Percentiles rank a stretch among this genome's conserved stretches.
Conservation (phyloP, 768 basidiomycete species). For the Astraeus odoratus region DNA sequence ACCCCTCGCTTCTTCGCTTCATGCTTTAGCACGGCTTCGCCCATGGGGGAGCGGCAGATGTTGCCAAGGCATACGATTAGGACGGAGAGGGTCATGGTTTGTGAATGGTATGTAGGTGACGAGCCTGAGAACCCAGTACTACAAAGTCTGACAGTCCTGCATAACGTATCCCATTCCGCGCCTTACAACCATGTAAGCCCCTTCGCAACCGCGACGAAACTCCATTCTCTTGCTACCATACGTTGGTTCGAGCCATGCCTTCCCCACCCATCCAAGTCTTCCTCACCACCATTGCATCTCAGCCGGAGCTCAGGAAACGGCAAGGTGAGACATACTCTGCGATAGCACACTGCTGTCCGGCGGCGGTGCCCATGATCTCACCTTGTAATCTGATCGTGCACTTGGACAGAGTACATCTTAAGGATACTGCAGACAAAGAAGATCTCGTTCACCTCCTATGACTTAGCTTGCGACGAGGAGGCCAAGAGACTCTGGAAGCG, state of each 20-base stretch:
- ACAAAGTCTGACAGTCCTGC: background rate
- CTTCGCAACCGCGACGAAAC: background rate
- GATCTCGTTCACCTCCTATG: conserved; percentile 74
- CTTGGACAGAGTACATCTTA: conserved; percentile 61
- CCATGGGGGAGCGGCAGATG: conserved; percentile 89
- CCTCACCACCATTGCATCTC: conserved; percentile 84
- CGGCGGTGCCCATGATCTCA: too few species aligned
- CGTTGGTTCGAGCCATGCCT: conserved; percentile 40
- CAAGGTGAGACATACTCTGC: conserved; percentile 47
- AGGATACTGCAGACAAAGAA: conserved; percentile 83
- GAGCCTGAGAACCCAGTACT: background rate
- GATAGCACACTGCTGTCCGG: background rate
- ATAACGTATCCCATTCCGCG: background rate
- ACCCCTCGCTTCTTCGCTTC: conserved; percentile 60
- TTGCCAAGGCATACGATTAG: conserved; percentile 79
- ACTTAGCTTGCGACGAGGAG: conserved; percentile 77
- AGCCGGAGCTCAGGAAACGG: conserved; percentile 67
- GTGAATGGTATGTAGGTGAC: conserved; percentile 1
- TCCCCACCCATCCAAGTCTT: conserved; percentile 79
- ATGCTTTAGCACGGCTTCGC: conserved; percentile 76
- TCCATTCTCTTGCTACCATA: conserved; percentile 1
- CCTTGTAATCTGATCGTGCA: background rate
- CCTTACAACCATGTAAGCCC: background rate
- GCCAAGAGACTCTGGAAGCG: conserved; percentile 78
- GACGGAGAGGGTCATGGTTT: conserved; percentile 42